phyloP scores from a whole-genome alignment of 768 basidiomycete species.

The Calocera viscosa region DNA sequence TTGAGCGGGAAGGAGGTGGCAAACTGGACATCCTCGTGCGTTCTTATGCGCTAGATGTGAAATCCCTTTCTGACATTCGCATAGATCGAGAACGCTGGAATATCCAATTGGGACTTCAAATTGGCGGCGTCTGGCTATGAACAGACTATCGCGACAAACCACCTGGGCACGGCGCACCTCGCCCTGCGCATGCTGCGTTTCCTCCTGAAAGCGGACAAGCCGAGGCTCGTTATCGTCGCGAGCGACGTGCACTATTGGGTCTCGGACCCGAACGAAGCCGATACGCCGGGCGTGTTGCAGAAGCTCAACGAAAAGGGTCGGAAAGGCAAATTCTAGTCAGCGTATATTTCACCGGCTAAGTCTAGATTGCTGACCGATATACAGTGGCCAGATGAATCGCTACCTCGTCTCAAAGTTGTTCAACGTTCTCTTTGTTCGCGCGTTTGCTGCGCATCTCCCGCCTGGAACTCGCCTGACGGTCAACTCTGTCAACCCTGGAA shows the following conservation, averaged over 20 bases:
- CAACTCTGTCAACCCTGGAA: background rate
- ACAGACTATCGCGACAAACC: conserved; percentile 38
- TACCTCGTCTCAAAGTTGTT: conserved; percentile 3
- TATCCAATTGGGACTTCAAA: conserved; percentile 16
- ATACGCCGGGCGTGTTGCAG: conserved; percentile 23
- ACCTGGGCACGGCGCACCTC: conserved; percentile 33
- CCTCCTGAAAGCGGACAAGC: conserved; percentile 30
- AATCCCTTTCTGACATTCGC: background rate
- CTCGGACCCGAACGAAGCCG: conserved; percentile 17
- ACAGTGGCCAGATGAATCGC: background rate
- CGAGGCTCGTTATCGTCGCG: conserved; percentile 33
- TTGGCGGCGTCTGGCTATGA: conserved; percentile 38
- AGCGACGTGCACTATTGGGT: conserved; percentile 34
- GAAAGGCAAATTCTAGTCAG: background rate
- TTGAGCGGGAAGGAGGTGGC: conserved; percentile 19
- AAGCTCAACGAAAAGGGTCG: conserved; percentile 19
- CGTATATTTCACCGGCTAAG: too few relatives aligned
- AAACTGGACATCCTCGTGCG: conserved; percentile 32
- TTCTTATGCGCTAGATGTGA: background rate
- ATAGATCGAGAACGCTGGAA: conserved; percentile 33
- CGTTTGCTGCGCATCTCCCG: background rate
- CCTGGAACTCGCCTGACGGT: background rate
- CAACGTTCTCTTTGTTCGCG: background rate
- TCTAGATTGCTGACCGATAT: background rate
- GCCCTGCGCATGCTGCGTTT: conserved; percentile 34